Evolutionary conservation across 768 basidiomycete species (phyloP), one percentile per base, ranked within the genome.

Genomic region (Candolleomyces efflorescens): DNA sequence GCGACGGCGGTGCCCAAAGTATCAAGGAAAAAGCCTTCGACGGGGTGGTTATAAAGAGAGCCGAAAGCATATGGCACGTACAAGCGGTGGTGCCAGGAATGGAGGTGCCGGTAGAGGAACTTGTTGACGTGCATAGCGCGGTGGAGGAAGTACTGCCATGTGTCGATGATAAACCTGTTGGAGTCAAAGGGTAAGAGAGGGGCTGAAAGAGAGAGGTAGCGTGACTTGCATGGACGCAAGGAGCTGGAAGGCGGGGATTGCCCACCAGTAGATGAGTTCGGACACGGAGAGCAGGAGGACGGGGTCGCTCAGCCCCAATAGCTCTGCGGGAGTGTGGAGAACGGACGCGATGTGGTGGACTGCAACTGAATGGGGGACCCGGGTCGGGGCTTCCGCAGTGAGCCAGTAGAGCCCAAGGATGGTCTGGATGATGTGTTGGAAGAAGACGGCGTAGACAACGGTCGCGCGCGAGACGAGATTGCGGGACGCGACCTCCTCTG

Each of bases 11-110:
- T 86, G 43, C 96, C 94, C 26, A 89, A 69, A 1, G 86, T 83
- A 70, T 99, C 97, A 62, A 99, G 80, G 1, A 96, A 60, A 68
- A 99, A 87, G 1, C 95, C 97, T 68, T 99, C 97, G 37, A 98
- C 64, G 0, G 95, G 95, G 69, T 98, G 96, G 71, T 98, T 99
- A 79, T 99, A 99, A 4, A 98, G 78, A 18, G 97, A 90, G 17
- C 97, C 97, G 65, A 90, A 99, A 0, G 97, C 93, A 67, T 97
- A 98, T 0, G 97, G 95, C 6, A 96, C 94, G 69, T 98, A 96
- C 7, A 99, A 85, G 9, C 94, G 82, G 70, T 99, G 97, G 71
- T 99, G 97, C 72, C 89, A 87, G 0, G 92, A 93, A 71, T 99
- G 97, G 62, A 98, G 79, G 54, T 91, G 85, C 62, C 85, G 90